A percentile compares a stretch with the other conserved stretches of the same genome.
Conservation (phyloP, 768 basidiomycete genomes). For the Tricholoma furcatifolium region DNA sequence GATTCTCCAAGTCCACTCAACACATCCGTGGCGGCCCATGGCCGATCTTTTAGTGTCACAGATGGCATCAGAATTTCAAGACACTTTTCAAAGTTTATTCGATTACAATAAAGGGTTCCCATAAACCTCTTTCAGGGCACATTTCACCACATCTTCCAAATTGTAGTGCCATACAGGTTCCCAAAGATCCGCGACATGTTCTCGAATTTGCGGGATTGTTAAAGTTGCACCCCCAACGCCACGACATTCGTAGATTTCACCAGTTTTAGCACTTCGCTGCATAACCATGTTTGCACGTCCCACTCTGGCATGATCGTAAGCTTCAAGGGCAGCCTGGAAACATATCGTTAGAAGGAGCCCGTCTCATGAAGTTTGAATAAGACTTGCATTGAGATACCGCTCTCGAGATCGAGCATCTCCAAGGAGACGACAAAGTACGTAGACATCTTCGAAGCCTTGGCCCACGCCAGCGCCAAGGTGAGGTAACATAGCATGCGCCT, state of each 20-base stretch:
- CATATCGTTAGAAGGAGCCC: neutral
- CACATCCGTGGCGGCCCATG: no score
- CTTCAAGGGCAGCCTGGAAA: slow-evolving; percentile 41
- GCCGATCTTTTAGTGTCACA: no score
- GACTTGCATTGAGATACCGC: slow-evolving; percentile 39
- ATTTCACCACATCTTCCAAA: no score
- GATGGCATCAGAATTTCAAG: neutral
- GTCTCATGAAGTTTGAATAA: neutral
- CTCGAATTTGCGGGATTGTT: slow-evolving; percentile 28
- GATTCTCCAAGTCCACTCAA: no score
- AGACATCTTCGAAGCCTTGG: no score
- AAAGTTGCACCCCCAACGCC: slow-evolving; percentile 31
- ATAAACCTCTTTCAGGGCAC: no score
- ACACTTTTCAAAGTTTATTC: no score
- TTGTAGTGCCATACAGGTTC: no score
- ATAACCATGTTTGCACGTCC: slow-evolving; percentile 52
- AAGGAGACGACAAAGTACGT: no score
- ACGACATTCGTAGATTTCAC: slow-evolving; percentile 43
- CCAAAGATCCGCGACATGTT: slow-evolving; percentile 40
- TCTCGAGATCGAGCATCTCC: slow-evolving; percentile 36
- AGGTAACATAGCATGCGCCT: slow-evolving; percentile 60
- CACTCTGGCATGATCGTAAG: slow-evolving; percentile 43
- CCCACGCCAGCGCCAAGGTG: no score
- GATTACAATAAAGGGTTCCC: no score
- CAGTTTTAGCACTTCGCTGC: slow-evolving; percentile 36